phyloP scores from a whole-genome alignment of 1,139 yeast genomes.

The Candida sp. region DNA sequence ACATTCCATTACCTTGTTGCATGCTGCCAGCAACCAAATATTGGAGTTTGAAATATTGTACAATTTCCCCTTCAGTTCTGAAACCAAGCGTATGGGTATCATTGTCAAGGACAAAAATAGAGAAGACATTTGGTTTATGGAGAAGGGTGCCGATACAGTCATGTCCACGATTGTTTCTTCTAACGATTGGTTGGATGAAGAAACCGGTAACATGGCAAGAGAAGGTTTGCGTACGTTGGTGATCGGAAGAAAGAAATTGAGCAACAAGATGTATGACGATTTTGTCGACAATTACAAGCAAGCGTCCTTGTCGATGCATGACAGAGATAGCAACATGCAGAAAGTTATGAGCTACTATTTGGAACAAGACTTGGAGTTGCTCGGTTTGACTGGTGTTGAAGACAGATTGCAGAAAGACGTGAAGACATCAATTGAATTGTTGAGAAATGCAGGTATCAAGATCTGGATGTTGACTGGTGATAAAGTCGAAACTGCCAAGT shows the following conservation, averaged over 20 bases:
- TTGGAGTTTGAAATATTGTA: constrained; percentile 72
- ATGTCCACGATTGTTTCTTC: constrained; percentile 85
- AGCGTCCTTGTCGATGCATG: constrained; percentile 80
- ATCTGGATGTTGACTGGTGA: constrained; percentile 99
- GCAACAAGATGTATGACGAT: constrained; percentile 55
- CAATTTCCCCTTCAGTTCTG: constrained; percentile 94
- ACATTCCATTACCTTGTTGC: constrained; percentile 67
- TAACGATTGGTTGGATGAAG: constrained; percentile 98
- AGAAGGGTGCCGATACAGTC: constrained; percentile 97
- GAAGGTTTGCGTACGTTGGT: constrained; percentile 97
- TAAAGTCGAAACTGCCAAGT: constrained; percentile 96
- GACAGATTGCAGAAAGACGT: constrained; percentile 93
- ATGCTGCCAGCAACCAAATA: constrained; percentile 58
- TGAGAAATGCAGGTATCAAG: constrained; percentile 95
- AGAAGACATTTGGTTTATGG: constrained; percentile 81
- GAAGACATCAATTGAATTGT: constrained; percentile 86
- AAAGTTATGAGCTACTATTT: constrained; percentile 67
- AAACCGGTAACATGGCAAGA: constrained; percentile 96
- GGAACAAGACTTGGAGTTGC: constrained; percentile 82
- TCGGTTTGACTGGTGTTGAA: constrained; percentile 97
- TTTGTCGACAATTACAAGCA: constrained; percentile 68
- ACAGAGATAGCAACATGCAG: constrained; percentile 78
- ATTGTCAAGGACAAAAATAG: constrained; percentile 65
- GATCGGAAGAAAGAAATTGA: constrained; percentile 78
- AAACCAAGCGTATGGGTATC: constrained; percentile 96